Conservation (phyloP, 2,329 filamentous ascomycete genomes). For the Pestalotiopsis sp. region DNA sequence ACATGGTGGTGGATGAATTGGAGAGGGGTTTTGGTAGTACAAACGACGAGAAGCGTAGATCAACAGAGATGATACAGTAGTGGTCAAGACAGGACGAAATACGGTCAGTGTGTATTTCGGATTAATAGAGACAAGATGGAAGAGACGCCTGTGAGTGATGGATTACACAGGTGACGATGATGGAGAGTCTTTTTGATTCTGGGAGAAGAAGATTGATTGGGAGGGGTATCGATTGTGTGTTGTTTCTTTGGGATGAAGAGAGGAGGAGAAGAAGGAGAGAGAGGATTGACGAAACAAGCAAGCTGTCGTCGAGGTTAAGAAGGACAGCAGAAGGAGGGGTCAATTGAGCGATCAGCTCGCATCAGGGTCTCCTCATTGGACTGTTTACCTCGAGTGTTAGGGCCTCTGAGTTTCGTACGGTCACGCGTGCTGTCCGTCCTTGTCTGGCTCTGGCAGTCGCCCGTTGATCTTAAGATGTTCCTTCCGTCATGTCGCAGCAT, state of each 20-base stretch:
- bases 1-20: slow-evolving; percentile 47
- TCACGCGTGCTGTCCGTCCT: slow-evolving; percentile 7
- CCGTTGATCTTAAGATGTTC: slow-evolving; percentile 13
- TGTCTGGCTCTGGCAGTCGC: slow-evolving; percentile 1
- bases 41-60: neutral
- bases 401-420: neutral
- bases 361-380: slow-evolving; percentile 12
- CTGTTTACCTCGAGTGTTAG: neutral
- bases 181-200: neutral
- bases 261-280: slow-evolving; percentile 4
- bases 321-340: slow-evolving; percentile 9
- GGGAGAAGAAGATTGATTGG: neutral
- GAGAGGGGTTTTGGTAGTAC: neutral
- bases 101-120: neutral
- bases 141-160: neutral
- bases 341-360: slow-evolving; percentile 9
- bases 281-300: neutral
- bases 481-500: slow-evolving; percentile 13
- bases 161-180: neutral
- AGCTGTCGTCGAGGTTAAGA: slow-evolving; percentile 1
- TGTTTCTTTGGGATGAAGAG: neutral
- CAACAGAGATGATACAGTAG: neutral
- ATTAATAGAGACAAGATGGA: neutral
- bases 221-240: neutral
- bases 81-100: slow-evolving; percentile 1